A percentile compares a stretch with the other conserved stretches of the same genome.
phyloP scores from a whole-genome alignment of 495 filamentous ascomycete species.

The Lasiosphaeria ovina region DNA sequence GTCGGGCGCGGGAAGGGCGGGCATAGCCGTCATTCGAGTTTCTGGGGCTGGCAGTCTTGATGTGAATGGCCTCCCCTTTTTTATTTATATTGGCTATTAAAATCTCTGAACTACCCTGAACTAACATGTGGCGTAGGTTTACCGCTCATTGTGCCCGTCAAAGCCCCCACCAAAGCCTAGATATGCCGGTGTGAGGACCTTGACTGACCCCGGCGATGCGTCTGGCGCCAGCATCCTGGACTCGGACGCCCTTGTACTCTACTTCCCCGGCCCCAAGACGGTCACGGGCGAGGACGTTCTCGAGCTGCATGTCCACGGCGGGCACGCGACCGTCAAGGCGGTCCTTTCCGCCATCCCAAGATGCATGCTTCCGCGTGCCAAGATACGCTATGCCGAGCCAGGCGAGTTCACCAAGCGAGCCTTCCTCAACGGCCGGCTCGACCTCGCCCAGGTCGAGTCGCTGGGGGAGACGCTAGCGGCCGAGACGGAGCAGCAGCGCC shows the following conservation, averaged over 20 bases:
- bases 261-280: slow-evolving; percentile 79
- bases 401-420: slow-evolving; percentile 95
- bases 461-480: slow-evolving; percentile 82
- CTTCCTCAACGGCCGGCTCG: slow-evolving; percentile 81
- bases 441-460: slow-evolving; percentile 91
- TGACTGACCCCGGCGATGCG: slow-evolving; percentile 60
- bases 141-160: slow-evolving; percentile 69
- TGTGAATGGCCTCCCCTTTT: slow-evolving; percentile 38
- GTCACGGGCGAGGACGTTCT: slow-evolving; percentile 91
- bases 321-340: slow-evolving; percentile 79
- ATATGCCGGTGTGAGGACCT: slow-evolving; percentile 69
- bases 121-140: slow-evolving; percentile 57
- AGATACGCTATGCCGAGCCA: slow-evolving; percentile 84
- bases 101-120: not conserved
- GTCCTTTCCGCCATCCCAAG: slow-evolving; percentile 73
- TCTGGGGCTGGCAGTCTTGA: slow-evolving; percentile 75
- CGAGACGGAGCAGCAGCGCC: slow-evolving; percentile 90
- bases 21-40: slow-evolving; percentile 86
- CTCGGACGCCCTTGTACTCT: slow-evolving; percentile 77
- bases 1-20: slow-evolving; percentile 79
- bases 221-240: slow-evolving; percentile 61
- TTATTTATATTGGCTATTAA: not conserved
- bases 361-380: slow-evolving; percentile 14
- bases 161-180: slow-evolving; percentile 66
- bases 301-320: slow-evolving; percentile 93